Percentiles rank a stretch among this genome's conserved stretches.
phyloP scores from a whole-genome alignment of 2,329 filamentous ascomycete species.

The Paramyrothecium roridum region DNA sequence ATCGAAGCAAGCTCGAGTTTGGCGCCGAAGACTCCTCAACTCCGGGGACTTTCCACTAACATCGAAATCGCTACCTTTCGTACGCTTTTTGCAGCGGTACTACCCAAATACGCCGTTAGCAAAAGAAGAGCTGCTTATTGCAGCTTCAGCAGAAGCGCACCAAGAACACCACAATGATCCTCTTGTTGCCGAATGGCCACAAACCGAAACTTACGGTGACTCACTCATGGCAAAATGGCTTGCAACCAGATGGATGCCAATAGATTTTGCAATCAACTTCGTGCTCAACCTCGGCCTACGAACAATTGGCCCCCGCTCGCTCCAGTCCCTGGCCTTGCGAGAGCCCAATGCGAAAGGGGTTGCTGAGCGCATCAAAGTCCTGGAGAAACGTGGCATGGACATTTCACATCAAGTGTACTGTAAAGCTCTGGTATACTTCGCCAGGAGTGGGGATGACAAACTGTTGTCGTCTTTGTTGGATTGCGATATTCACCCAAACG shows the following conservation, averaged over 20 bases:
- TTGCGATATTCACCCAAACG: slow-evolving; percentile 52
- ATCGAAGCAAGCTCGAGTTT: slow-evolving; percentile 39
- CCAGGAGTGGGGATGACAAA: slow-evolving; percentile 49
- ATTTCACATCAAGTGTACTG: slow-evolving; percentile 63
- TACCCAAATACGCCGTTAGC: slow-evolving; percentile 36
- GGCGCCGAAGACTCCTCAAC: slow-evolving; percentile 40
- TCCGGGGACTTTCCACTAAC: slow-evolving; percentile 39
- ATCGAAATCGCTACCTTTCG: slow-evolving; percentile 40
- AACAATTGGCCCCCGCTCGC: slow-evolving; percentile 69
- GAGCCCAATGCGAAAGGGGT: slow-evolving; percentile 55
- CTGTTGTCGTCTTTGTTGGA: slow-evolving; percentile 42
- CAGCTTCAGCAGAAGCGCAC: neutral
- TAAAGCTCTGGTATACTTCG: slow-evolving; percentile 62
- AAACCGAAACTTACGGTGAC: slow-evolving; percentile 19
- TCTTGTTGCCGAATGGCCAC: no score
- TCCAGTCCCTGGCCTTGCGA: slow-evolving; percentile 74
- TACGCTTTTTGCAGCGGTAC: slow-evolving; percentile 45
- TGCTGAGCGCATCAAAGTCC: slow-evolving; percentile 53
- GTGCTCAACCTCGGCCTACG: slow-evolving; percentile 69
- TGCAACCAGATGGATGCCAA: slow-evolving; percentile 66
- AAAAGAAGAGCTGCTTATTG: slow-evolving; percentile 28
- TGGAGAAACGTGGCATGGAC: slow-evolving; percentile 61
- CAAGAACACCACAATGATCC: no score
- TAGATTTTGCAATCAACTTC: slow-evolving; percentile 69
- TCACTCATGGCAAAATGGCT: slow-evolving; percentile 78